Conservation (phyloP, 768 basidiomycete genomes). For the Pluteus cervinus region DNA sequence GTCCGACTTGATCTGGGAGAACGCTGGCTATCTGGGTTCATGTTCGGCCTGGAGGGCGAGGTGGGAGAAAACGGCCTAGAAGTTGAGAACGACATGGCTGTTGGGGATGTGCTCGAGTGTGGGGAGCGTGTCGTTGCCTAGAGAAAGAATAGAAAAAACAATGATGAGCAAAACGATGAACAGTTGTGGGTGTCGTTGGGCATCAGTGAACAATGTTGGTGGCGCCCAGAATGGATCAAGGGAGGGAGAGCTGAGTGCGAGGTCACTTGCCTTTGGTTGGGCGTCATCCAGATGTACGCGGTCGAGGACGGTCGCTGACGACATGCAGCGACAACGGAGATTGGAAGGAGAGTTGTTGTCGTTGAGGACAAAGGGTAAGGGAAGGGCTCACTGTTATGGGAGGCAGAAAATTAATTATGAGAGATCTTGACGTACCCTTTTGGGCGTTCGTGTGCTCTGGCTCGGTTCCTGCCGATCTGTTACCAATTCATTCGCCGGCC, state of each 20-base stretch:
- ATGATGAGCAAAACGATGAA: conserved; percentile 11
- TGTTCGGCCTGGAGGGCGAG: conserved; percentile 18
- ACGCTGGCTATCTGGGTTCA: conserved; percentile 12
- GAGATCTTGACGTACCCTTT: not conserved
- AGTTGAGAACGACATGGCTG: conserved; percentile 14
- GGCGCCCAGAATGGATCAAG: conserved; percentile 7
- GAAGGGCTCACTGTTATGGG: not conserved
- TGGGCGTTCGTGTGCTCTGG: too few species aligned
- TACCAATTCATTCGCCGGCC: too few species aligned
- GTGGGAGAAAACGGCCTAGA: conserved; percentile 19
- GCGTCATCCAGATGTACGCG: not conserved
- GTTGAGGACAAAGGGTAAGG: not conserved
- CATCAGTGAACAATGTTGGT: too few species aligned
- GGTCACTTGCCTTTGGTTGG: conserved; percentile 2
- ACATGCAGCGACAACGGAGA: not conserved
- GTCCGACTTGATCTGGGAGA: conserved; percentile 9
- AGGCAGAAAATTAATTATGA: not conserved
- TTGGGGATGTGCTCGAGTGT: conserved; percentile 12
- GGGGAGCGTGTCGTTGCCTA: conserved; percentile 14
- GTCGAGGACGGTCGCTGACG: conserved; percentile 1
- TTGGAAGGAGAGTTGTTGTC: conserved; percentile 1
- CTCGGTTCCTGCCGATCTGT: too few species aligned
- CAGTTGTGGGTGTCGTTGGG: conserved; percentile 13
- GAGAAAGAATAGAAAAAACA: conserved; percentile 5
- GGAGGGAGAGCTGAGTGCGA: not conserved